Conservation (phyloP, 352 stramenopile species). For the Phytophthora niederhauseri region DNA sequence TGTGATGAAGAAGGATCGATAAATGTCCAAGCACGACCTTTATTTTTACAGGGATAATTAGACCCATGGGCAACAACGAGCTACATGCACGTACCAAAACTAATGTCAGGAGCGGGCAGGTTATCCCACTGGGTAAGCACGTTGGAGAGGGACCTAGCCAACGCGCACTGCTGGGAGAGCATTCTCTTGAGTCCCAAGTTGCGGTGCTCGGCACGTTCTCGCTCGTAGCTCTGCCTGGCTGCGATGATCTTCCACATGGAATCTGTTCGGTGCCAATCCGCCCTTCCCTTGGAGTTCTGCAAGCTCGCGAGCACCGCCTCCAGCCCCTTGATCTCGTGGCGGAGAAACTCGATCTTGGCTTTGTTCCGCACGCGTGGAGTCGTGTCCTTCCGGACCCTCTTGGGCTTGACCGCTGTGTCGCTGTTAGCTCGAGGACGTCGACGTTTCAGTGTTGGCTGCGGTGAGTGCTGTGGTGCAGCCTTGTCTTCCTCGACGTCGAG, state of each 20-base stretch:
- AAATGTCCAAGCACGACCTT: no score
- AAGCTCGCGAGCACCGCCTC: constrained; percentile 26
- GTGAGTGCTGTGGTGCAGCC: not conserved
- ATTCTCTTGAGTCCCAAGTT: constrained; percentile 27
- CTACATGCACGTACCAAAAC: constrained; percentile 3
- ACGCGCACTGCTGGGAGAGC: constrained; percentile 19
- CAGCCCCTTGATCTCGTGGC: constrained; percentile 24
- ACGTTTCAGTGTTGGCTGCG: constrained; percentile 2
- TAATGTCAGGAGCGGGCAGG: constrained; percentile 12
- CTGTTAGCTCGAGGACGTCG: constrained; percentile 11
- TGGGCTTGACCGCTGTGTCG: not conserved
- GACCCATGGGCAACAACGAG: not conserved
- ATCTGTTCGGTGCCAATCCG: not conserved
- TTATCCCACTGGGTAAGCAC: constrained; percentile 20
- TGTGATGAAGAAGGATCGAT: no score
- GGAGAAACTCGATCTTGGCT: constrained; percentile 32
- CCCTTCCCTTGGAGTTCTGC: constrained; percentile 9
- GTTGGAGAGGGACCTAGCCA: constrained; percentile 20
- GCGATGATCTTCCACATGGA: constrained; percentile 34
- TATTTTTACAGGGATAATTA: not conserved
- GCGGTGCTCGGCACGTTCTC: constrained; percentile 20
- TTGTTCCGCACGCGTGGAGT: constrained; percentile 31
- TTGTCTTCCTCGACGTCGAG: constrained; percentile 19
- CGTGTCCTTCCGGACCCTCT: constrained; percentile 8
- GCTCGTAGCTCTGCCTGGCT: constrained; percentile 22